Base-by-base conservation (phyloP, 345 rosid genomes). In the Lenwebbia sp. region DNA sequence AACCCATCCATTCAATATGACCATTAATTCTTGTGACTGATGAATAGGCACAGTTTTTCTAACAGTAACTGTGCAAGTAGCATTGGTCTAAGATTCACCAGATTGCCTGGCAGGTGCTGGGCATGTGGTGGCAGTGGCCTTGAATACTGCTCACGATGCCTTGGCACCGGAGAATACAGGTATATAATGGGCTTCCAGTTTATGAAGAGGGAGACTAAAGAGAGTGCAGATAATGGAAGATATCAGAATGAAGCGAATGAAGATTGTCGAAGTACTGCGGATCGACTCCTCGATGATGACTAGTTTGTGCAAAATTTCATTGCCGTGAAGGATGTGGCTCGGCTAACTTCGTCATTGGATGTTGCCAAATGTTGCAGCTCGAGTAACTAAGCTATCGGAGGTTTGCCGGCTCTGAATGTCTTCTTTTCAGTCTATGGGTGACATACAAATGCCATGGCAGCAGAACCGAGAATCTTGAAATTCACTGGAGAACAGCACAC, bases 41-140 rank as follows among this genome's bases (percentile, higher is more conserved):
- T 40, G 75, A 12, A 9, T 83, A 53, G 51, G 83, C 86, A 84
- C 83, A 53, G n/a, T 75, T 10, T 30, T 50, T 41, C 58, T 28
- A 28, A 51, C 47, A 22, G n/a, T 21, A 33, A 82, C 10, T 55
- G 83, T 5, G 47, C 13, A 21, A 33, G 21, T 37, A 10, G 81
- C 47, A 37, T 19, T 37, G 47, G 4, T 70, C 81, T 70, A 70
- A 70, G 81, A 70, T 70, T 70, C 47, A 70, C 47, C 47, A 51
- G 52, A 82, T 44, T 82, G 37, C 70, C 40, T 54, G 62, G 87
- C 91, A 95, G 97, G 96, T 95, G 98, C 88, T 87, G 83, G 81
- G 82, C 92, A 53, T 94, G 97, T 87, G 97, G 95, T n/a, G 98
- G 97, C 15, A 94, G 95, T 86, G 98, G 97, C 86, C 92, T 94